A percentile compares a stretch with the other conserved stretches of the same genome.
phyloP scores from a whole-genome alignment of 345 rosid species.

The Hibiscus mutabilis region DNA sequence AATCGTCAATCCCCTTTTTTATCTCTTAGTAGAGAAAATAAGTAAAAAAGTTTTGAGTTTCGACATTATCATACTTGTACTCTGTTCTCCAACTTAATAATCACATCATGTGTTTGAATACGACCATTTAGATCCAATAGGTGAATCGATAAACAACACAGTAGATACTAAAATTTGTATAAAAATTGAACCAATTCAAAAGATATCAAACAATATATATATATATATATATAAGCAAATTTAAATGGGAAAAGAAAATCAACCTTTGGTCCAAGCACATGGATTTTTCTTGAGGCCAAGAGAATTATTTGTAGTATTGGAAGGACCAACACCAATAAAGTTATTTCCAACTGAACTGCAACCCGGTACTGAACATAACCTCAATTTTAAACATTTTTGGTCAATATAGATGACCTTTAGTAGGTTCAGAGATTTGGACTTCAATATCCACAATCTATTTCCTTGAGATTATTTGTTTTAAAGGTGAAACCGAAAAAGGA shows the following conservation, averaged over 20 bases:
- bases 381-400: too few relatives aligned
- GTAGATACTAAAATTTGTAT: background rate
- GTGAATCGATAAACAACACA: background rate
- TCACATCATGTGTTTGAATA: background rate
- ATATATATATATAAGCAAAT: background rate
- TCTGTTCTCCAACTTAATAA: background rate
- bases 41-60: background rate
- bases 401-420: background rate
- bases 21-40: background rate
- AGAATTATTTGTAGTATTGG: background rate
- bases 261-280: slow-evolving; percentile 1
- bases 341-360: background rate
- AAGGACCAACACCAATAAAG: slow-evolving; percentile 3
- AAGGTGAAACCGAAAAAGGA: background rate
- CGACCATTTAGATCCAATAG: background rate
- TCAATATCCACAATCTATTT: background rate
- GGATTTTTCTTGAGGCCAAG: background rate
- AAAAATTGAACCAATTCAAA: background rate
- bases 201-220: background rate
- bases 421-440: background rate
- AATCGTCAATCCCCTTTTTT: background rate
- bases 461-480: background rate
- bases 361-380: slow-evolving; percentile 1
- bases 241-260: background rate
- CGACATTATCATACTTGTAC: background rate